Evolutionary conservation across 163 green algal species (phyloP), one percentile per base, ranked within the genome.

Genomic region (Coccomyxa subellipsoidea): DNA sequence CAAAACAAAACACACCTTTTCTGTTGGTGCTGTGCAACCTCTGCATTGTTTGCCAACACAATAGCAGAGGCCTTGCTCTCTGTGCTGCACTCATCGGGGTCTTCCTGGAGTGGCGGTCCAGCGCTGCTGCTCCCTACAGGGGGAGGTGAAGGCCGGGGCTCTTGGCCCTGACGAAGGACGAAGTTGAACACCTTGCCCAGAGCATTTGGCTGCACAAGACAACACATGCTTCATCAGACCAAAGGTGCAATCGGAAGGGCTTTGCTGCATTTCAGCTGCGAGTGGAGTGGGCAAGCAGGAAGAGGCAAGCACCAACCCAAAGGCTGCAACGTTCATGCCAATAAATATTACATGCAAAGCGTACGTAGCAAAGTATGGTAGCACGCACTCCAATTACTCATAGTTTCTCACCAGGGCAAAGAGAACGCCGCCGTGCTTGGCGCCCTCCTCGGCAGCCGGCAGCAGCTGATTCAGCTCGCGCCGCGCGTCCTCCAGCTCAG

Each of bases 401-500:
- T 8, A 12, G 12, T 73, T 73, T 15, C 70, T 47, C 34, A 77
- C 70, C 70, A 77, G 70, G 32, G 27, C 31, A 77, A 31, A 39
- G 18, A 40, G 32, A 10, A 39, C 32, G 32, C 70, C 70, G 25
- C 70, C 5, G 70, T 27, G 32, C 66, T 34, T 35, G 32, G 9
- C 18, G 32, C 70, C 18, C 27, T 18, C 32, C 12, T 38, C 70
- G 0, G 70, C 27, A 77, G 32, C 18, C 12, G 32, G 70, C 70
- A 77, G 70, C 32, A 39, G 32, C 70, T 77, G 70, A 8, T 77
- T 8, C n/a, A 77, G 70, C 70, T 77, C 32, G 12, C 70, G 21
- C n/a, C 32, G 70, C 34, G 70, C 70, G 18, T 77, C 32, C 10
- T 38, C 32, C 31, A 77, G 70, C 70, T 69, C 37, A n/a, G 70